Evolutionary conservation across 1,139 yeast species (phyloP), one percentile per base, ranked within the genome.

Genomic region (Saccharomycopsis hybrid): DNA sequence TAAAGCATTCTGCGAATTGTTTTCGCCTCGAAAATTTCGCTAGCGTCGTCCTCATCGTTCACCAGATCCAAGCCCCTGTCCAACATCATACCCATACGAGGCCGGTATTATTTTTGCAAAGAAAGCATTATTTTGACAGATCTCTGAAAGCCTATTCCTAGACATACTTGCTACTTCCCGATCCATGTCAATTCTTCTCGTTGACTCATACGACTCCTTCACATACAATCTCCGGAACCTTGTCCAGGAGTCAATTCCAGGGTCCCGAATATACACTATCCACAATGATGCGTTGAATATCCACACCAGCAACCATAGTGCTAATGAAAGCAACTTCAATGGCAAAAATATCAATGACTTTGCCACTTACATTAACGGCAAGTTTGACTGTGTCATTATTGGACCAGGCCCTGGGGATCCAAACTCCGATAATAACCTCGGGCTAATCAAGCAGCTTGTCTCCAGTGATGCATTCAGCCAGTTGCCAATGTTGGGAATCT

Each of bases 351-450:
- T 43, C 9, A 8, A 65, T 67, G 33, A 69, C 81, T 43, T 44
- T 47, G 49, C 50, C 9, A 33, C 46, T 4, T 41, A 18, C 63
- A 69, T 1, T 63, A 63, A 66, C 2, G 18, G 38, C 4, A 62
- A 70, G n/a, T 83, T 88, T 58, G 87, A 85, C 52, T 89, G 88
- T 45, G 73, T 94, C 3, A 81, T 92, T 0, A 74, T 92, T 11
- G 98, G 98, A 0, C 99, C 99, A 0, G 99, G 99, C 0, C 99
- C 99, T 0, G 99, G 99, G 0, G 80, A 85, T 58, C 98, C 98
- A 0, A 67, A 69, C 2, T 74, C 69, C 41, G 63, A 72, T 0
- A 56, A 63, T 1, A 97, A 90, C 61, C 79, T 85, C 28, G 97
- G 97, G 0, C 74, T 89, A 4, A 76, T 89, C n/a, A 77, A 79